These are phyloP conservation scores for Grosmannia huntii DNA, from an alignment of 2,329 filamentous ascomycete species.

Conservation along the genomic window DNA sequence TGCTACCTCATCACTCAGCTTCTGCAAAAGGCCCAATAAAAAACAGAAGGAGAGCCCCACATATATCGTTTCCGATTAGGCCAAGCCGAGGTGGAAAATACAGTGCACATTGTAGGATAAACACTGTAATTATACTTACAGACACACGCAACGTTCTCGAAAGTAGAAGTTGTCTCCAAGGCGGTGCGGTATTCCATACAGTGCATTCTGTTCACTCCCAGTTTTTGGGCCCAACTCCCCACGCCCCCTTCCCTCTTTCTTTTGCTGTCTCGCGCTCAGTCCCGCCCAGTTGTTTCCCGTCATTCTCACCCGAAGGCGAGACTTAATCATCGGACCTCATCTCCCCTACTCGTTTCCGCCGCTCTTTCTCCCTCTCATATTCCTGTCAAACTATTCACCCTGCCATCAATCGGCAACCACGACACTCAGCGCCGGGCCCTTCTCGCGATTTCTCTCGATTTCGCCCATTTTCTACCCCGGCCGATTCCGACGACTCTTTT, in stretches of 20 bases:
- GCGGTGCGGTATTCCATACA: neutral
- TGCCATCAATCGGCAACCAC: conserved; percentile 4
- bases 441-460: neutral
- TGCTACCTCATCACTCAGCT: too few relatives aligned
- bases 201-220: neutral
- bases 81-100: neutral
- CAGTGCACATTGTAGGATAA: neutral
- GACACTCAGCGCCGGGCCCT: neutral
- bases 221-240: neutral
- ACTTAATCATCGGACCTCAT: conserved; percentile 11
- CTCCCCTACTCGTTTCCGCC: neutral
- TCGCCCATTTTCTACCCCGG: neutral
- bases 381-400: neutral
- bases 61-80: too few relatives aligned
- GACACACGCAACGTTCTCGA: rapidly evolving
- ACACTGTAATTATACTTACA: neutral
- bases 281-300: neutral
- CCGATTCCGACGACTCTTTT: neutral
- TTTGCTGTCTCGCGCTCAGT: conserved; percentile 2
- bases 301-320: conserved; percentile 3
- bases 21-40: too few relatives aligned
- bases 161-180: neutral
- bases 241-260: conserved; percentile 1
- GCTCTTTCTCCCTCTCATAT: neutral
- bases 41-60: too few relatives aligned